Conservation (phyloP, 345 rosid species). For the Zanthoxylum bungeanum region DNA sequence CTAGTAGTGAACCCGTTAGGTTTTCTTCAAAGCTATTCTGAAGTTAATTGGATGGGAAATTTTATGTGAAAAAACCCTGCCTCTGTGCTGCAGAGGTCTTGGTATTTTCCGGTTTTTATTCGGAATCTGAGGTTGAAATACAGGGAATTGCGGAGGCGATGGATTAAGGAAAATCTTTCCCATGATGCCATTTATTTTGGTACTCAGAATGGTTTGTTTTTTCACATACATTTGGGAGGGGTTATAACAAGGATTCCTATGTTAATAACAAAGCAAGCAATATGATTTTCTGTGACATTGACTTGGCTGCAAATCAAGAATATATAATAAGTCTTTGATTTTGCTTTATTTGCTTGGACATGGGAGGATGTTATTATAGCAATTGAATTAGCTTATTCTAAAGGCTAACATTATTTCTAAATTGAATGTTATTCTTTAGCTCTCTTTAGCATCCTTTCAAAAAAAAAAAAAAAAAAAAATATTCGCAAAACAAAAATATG, state of each 20-base stretch:
- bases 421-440: too few species aligned
- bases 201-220: too few species aligned
- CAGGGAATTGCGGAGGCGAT: not conserved
- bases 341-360: too few species aligned
- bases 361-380: too few species aligned
- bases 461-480: too few species aligned
- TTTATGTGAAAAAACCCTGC: not conserved
- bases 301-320: too few species aligned
- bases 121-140: not conserved
- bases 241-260: not conserved
- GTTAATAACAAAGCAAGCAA: not conserved
- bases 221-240: not conserved
- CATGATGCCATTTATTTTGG: not conserved
- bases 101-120: not conserved
- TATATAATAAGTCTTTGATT: too few species aligned
- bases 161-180: not conserved
- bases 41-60: not conserved
- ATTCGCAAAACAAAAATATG: too few species aligned
- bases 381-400: too few species aligned
- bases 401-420: too few species aligned
- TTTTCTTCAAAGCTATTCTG: not conserved
- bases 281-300: not conserved
- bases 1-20: not conserved
- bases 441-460: too few species aligned
- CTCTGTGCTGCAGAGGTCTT: not conserved